phyloP scores from a whole-genome alignment of 2,329 filamentous ascomycete genomes.

The Aspergillus pseudoterreus region DNA sequence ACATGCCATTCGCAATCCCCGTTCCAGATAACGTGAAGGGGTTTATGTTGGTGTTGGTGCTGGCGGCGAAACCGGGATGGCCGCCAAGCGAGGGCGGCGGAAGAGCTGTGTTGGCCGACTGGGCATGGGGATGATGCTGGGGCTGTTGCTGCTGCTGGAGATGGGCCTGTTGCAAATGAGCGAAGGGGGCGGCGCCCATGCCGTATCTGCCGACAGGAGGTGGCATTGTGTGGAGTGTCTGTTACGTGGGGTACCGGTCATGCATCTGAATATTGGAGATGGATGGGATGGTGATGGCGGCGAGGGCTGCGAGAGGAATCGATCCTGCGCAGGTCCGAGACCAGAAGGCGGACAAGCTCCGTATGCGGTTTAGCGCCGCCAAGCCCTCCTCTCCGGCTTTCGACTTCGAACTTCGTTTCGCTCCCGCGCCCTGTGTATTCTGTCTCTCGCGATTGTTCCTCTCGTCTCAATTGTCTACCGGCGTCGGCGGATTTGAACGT shows the following conservation, averaged over 20 bases:
- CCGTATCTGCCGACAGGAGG: conserved; percentile 57
- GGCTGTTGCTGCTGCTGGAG: conserved; percentile 39
- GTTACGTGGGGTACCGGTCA: conserved; percentile 11
- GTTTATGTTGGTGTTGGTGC: conserved; percentile 63
- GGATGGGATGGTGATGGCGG: conserved; percentile 10
- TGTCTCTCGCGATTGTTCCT: not conserved
- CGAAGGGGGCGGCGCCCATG: conserved; percentile 57
- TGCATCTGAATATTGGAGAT: conserved; percentile 14
- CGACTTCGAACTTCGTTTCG: conserved; percentile 20
- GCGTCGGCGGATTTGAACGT: conserved; percentile 11
- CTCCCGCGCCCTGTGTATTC: conserved; percentile 1
- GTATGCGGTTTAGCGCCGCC: conserved; percentile 32
- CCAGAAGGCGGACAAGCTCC: conserved; percentile 8
- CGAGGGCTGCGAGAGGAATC: conserved; percentile 4
- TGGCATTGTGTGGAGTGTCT: conserved; percentile 46
- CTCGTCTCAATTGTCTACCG: conserved; percentile 11
- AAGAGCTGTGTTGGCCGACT: conserved; percentile 46
- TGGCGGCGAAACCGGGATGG: conserved; percentile 65
- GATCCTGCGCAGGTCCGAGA: conserved; percentile 21
- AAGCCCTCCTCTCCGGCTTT: conserved; percentile 18
- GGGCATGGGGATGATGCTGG: conserved; percentile 44
- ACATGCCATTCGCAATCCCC: conserved; percentile 52
- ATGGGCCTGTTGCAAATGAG: conserved; percentile 52
- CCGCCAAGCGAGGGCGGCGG: conserved; percentile 58
- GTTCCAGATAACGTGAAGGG: conserved; percentile 57